phyloP scores from a whole-genome alignment of 352 stramenopile species.

The Phytopythium aichiense region DNA sequence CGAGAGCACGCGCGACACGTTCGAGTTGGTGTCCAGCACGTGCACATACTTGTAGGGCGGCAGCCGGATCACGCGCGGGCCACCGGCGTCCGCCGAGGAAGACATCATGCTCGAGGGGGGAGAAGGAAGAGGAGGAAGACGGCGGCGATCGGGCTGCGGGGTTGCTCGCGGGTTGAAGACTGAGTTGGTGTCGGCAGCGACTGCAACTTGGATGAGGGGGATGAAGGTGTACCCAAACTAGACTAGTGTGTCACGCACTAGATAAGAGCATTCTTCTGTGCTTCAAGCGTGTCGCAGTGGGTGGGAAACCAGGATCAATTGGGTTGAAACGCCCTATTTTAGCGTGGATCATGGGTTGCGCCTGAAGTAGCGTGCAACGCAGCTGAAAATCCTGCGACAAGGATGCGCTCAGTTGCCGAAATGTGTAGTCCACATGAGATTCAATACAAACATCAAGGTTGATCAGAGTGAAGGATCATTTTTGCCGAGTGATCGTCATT shows the following conservation, averaged over 20 bases:
- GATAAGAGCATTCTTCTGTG: background rate
- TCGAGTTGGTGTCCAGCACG: slow-evolving; percentile 84
- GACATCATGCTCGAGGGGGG: background rate
- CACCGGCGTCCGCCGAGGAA: slow-evolving; percentile 19
- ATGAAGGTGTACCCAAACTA: background rate
- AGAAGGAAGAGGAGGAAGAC: background rate
- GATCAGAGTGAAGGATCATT: background rate
- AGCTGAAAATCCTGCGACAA: background rate
- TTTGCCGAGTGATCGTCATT: background rate
- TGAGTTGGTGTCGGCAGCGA: background rate
- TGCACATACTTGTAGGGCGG: slow-evolving; percentile 82
- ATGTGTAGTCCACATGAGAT: background rate
- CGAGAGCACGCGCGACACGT: slow-evolving; percentile 73
- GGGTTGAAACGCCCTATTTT: background rate
- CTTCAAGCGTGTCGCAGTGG: background rate
- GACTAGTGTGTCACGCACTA: background rate
- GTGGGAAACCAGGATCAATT: background rate
- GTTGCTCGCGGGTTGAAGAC: background rate
- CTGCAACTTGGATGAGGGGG: background rate
- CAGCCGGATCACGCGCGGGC: slow-evolving; percentile 68
- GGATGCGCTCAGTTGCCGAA: background rate
- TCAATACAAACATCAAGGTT: background rate
- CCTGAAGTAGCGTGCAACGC: background rate
- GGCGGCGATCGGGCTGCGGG: background rate
- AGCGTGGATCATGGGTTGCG: background rate